phyloP scores from a whole-genome alignment of 148 eudicot genomes.

The Silene uniflora region DNA sequence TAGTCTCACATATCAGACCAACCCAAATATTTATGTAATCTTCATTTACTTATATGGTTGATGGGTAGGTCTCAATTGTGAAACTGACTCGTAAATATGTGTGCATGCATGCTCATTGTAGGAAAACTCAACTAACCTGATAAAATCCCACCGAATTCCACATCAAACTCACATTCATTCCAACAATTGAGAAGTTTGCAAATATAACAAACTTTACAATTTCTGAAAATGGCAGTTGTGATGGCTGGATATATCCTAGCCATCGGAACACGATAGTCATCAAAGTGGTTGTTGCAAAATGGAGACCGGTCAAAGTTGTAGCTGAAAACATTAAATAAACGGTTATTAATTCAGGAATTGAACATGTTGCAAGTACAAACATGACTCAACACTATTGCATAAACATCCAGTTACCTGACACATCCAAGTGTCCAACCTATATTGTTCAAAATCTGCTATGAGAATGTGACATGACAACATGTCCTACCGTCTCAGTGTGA shows the following conservation, averaged over 20 bases:
- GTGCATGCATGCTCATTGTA: neutral
- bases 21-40: no score
- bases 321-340: conserved; percentile 37
- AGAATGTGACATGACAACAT: no score
- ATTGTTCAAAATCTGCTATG: neutral
- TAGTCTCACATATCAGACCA: no score
- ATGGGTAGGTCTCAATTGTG: neutral
- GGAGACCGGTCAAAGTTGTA: conserved; percentile 72
- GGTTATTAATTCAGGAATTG: neutral
- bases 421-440: neutral
- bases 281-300: conserved; percentile 59
- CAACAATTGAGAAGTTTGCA: conserved; percentile 75
- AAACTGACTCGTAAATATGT: neutral
- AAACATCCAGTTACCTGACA: neutral
- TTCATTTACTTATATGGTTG: neutral
- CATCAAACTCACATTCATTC: conserved; percentile 79
- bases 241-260: conserved; percentile 54
- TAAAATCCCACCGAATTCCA: conserved; percentile 81
- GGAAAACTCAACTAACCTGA: conserved; percentile 38
- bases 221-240: conserved; percentile 54
- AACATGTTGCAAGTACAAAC: neutral
- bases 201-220: conserved; percentile 55
- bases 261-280: conserved; percentile 53
- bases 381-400: neutral
- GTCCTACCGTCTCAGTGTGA: neutral